Conservation (phyloP, 352 stramenopile species). For the Pythium periplocum region DNA sequence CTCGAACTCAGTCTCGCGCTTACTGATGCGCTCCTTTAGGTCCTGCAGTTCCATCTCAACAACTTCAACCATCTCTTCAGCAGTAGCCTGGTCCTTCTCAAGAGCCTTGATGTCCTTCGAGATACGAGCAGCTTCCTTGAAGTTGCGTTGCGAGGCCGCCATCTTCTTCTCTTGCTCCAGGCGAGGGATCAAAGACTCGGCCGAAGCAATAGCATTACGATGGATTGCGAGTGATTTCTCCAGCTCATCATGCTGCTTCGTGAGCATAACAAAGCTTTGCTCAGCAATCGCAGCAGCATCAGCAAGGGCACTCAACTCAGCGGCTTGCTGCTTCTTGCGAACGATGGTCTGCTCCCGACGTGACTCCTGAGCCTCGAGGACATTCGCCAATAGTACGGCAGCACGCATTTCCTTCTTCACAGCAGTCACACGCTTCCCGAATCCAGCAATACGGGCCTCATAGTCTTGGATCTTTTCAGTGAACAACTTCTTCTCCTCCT, state of each 20-base stretch:
- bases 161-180: conserved; percentile 80
- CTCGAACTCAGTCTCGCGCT: conserved; percentile 58
- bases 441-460: conserved; percentile 34
- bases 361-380: conserved; percentile 72
- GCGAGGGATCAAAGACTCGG: conserved; percentile 69
- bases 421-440: conserved; percentile 49
- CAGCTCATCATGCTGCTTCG: conserved; percentile 69
- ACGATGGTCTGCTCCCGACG: conserved; percentile 56
- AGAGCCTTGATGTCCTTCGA: conserved; percentile 86
- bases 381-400: conserved; percentile 47
- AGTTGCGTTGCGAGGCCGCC: conserved; percentile 74
- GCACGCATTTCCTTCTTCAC: conserved; percentile 72
- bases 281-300: conserved; percentile 68
- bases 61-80: conserved; percentile 80
- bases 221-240: conserved; percentile 70
- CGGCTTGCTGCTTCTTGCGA: conserved; percentile 71
- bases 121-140: conserved; percentile 80
- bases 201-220: conserved; percentile 76
- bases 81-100: conserved; percentile 74
- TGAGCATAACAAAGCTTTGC: conserved; percentile 69
- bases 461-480: conserved; percentile 49
- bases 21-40: conserved; percentile 63
- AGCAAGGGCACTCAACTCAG: conserved; percentile 59
- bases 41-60: conserved; percentile 83
- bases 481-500: conserved; percentile 51